Evolutionary conservation across 495 filamentous ascomycete genomes (phyloP), one percentile per base, ranked within the genome.

Genomic region (Penicillium roqueforti): DNA sequence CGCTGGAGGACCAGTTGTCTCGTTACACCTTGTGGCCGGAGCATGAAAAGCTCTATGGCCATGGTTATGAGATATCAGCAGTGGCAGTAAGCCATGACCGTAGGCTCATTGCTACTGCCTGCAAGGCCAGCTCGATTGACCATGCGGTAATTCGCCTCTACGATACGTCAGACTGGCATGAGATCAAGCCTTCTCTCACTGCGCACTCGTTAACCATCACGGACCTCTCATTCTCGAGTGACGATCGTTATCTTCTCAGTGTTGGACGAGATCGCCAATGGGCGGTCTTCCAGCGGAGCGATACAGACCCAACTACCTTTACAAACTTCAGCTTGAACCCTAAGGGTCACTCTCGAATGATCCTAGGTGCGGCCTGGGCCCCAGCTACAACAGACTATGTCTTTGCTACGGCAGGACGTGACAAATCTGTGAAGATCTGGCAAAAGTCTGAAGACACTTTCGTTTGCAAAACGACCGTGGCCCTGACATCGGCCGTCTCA

Each of bases 1-100:
- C 93, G 3, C 73, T 89, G 16, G 93, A 99, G 67, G 92, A 97
- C 60, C 84, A 88, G 51, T 81, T 99, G 13, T 84, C 89, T 29
- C 84, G 93, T 7, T 86, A 96, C 62, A 95, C 92, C 3, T 80
- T 99, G 23, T 99, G 91, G 91, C 93, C 93, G 0, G 93, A 99
- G 59, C 83, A 82, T 37, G 93, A 97, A 66, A 99, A 99, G 70
- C 82, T 99, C 5, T 99, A 99, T 68, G 93, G 93, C 6, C 93
- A 99, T 71, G 93, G 93, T n/a, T 95, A 95, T 73, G 93, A 99
- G 68, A 93, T 99, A 37, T 95, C 91, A 19, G 85, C 89, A 9
- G 82, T 96, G 20, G 88, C 92, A n/a, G 80, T 84, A 7, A 90
- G 83, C 59, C 82, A 87, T 55, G 85, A 88, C 60, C 85, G 86